A percentile compares a stretch with the other conserved stretches of the same genome.
Evolutionary conservation across 2,329 filamentous ascomycete genomes (phyloP).

Genomic region (Laburnicola sp.): DNA sequence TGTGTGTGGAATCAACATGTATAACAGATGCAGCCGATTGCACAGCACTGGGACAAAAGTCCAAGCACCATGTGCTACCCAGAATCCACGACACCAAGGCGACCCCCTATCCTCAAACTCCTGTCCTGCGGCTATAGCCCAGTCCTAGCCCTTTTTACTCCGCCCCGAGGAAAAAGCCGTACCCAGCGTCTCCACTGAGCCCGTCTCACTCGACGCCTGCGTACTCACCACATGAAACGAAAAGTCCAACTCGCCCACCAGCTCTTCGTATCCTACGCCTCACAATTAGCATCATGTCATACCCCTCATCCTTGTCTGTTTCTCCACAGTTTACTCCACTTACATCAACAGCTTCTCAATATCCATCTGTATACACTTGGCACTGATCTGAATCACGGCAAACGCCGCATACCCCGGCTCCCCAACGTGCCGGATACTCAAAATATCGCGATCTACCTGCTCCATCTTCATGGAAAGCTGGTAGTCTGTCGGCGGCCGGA

Average conservation of each 20-base stretch:
- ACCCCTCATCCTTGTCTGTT: background rate
- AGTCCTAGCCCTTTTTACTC: conserved; percentile 15
- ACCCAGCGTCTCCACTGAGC: conserved; percentile 6
- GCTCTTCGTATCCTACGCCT: conserved; percentile 47
- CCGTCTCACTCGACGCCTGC: conserved; percentile 9
- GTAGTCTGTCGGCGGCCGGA: conserved; percentile 66
- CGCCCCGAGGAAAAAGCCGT: conserved; percentile 4
- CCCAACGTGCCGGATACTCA: conserved; percentile 66
- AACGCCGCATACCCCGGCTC: conserved; percentile 76
- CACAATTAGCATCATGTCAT: background rate
- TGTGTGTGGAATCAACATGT: too few relatives aligned
- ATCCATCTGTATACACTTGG: conserved; percentile 69
- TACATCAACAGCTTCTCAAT: conserved; percentile 63
- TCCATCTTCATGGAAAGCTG: conserved; percentile 63
- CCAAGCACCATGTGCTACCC: too few relatives aligned
- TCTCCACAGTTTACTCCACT: conserved; percentile 52
- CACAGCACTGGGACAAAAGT: too few relatives aligned
- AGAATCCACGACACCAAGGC: too few relatives aligned
- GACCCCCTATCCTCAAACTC: too few relatives aligned
- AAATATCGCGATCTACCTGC: conserved; percentile 61
- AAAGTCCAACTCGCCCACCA: conserved; percentile 78
- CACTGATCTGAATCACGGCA: conserved; percentile 73
- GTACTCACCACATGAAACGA: conserved; percentile 61
- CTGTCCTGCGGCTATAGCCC: too few relatives aligned
- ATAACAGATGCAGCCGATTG: too few relatives aligned